Percentiles rank a stretch among this genome's conserved stretches.
Evolutionary conservation across 495 filamentous ascomycete species (phyloP).

Genomic region (Tuber magnatum): DNA sequence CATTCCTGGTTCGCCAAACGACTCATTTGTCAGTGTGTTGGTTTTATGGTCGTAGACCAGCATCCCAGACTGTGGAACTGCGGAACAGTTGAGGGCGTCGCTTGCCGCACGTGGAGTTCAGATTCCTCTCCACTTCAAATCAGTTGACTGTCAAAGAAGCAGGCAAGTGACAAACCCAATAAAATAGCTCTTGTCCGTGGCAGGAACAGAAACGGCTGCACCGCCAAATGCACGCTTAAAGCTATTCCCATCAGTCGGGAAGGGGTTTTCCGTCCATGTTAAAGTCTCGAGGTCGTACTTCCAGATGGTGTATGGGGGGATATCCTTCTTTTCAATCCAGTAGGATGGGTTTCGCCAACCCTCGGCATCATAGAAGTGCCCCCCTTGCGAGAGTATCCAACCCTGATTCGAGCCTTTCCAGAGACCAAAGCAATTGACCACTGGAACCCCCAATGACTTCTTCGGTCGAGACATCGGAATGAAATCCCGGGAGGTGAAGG

Average conservation of each 20-base stretch:
- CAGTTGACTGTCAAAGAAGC: background rate
- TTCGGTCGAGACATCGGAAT: conserved; percentile 7
- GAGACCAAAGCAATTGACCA: conserved; percentile 13
- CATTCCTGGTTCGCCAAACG: conserved; percentile 17
- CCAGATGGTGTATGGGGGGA: conserved; percentile 25
- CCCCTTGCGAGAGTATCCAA: conserved; percentile 18
- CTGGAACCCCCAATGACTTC: conserved; percentile 10
- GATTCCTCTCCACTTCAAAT: conserved; percentile 11
- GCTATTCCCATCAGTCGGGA: background rate
- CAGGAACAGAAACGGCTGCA: conserved; percentile 13
- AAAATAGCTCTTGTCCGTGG: conserved; percentile 14
- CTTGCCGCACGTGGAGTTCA: conserved; percentile 7
- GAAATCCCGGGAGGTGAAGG: conserved; percentile 12
- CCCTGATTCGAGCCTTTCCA: conserved; percentile 15
- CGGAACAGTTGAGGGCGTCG: background rate
- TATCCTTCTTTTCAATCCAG: background rate
- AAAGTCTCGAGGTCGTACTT: conserved; percentile 8
- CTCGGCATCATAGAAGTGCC: conserved; percentile 15
- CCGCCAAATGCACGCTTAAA: conserved; percentile 10
- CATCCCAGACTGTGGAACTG: conserved; percentile 17
- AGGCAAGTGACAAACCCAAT: conserved; percentile 11
- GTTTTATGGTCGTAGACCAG: conserved; percentile 14
- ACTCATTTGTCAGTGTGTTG: conserved; percentile 3
- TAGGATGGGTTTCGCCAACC: conserved; percentile 22
- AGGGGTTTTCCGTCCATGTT: conserved; percentile 9